Evolutionary conservation across 306 rosid species (phyloP), one percentile per base, ranked within the genome.

Genomic region (Rubus parviflorus): DNA sequence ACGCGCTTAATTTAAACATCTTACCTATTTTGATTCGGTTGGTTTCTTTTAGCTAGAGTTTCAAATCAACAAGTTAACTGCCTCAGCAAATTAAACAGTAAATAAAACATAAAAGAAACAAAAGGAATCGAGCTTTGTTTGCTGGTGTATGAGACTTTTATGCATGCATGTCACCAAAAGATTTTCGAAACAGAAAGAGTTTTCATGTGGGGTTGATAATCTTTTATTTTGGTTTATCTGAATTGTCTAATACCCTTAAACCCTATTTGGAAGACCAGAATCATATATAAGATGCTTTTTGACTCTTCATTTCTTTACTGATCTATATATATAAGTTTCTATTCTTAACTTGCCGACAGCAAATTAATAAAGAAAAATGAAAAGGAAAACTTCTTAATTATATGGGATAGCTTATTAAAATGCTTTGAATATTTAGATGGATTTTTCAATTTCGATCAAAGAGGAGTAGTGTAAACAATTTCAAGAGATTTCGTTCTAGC

Each of bases 311-410:
- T 73, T 57, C 15, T 43, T 41, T 56, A 15, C 43, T 22, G 47
- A 41, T 53, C 65, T 5, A 52, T 71, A 37, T 47, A n/a, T n/a
- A 37, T 49, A 30, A 57, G 37, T 57, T 49, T 49, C 15, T 49
- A 49, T 49, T 15, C n/a, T 15, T 49, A 57, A 22, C 63, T 52
- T 57, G 67, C 77, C 77, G 67, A 73, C 77, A 60, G 57, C 38
- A 57, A 30, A 43, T 42, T 42, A 8, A 63, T 35, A 40, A 65
- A 40, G 14, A 8, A 64, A 4, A 25, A 45, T 17, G 45, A 60
- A 17, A 37, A 43, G 67, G 8, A 22, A 4, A 15, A 5, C 5
- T 63, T 63, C 12, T 3, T 35, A 35, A 30, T 15, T 9, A 45
- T 3, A 3, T 12, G 11, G 12, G 73, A 22, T 68, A 19, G 40